These are phyloP conservation scores for Trametes punicea DNA, from an alignment of 768 basidiomycete species.

Conservation along the genomic window DNA sequence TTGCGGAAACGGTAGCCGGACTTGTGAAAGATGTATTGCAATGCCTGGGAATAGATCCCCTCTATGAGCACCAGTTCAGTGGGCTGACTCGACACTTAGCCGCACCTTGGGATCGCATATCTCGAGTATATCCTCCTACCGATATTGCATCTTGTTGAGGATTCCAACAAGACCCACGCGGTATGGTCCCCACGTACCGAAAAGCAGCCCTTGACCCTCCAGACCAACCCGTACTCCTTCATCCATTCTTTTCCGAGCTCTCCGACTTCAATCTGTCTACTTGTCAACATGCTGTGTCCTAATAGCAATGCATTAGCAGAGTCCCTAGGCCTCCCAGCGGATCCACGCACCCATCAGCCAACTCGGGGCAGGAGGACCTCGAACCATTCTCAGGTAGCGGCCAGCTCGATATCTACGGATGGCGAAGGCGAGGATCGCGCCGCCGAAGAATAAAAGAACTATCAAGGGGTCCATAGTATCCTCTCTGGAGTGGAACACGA, in stretches of 20 bases:
- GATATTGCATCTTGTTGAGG: no score
- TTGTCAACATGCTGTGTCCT: background rate
- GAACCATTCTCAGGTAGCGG: slow-evolving; percentile 18
- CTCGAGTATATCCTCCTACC: slow-evolving; percentile 13
- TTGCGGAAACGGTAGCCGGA: slow-evolving; percentile 32
- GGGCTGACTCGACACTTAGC: no score
- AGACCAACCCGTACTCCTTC: slow-evolving; percentile 21
- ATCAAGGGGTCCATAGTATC: slow-evolving; percentile 2
- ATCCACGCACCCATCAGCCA: slow-evolving; percentile 17
- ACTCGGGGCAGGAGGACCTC: slow-evolving; percentile 19
- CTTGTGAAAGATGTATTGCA: slow-evolving; percentile 30
- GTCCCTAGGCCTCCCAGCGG: no score
- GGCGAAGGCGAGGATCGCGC: slow-evolving; percentile 1
- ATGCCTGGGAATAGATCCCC: slow-evolving; percentile 16
- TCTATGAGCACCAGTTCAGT: no score
- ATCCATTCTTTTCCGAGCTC: slow-evolving; percentile 19
- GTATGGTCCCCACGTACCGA: slow-evolving; percentile 17
- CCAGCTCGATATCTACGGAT: slow-evolving; percentile 16
- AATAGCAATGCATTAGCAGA: background rate
- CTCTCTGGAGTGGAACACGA: no score
- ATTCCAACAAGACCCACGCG: no score
- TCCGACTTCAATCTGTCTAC: slow-evolving; percentile 19
- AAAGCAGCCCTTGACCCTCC: slow-evolving; percentile 19
- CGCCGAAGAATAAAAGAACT: background rate
- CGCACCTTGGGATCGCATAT: slow-evolving; percentile 17